These are phyloP conservation scores for Heterobasidion occidentale DNA, from an alignment of 1,284 basidiomycete genomes.

Conservation along the genomic window DNA sequence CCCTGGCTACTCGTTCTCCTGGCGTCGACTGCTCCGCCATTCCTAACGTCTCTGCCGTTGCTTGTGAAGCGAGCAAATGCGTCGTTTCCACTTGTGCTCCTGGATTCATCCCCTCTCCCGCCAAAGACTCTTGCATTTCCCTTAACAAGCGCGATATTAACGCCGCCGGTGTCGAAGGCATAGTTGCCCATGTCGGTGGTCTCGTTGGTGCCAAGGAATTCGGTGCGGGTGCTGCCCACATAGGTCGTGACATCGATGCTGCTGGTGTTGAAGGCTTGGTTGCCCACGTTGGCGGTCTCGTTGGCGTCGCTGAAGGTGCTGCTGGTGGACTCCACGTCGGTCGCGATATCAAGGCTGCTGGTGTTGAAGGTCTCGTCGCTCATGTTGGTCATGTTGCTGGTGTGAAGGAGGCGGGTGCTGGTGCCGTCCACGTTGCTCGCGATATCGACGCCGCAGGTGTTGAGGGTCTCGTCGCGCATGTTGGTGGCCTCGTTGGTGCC, in stretches of 20 bases:
- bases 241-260: constrained; percentile 4
- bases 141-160: not conserved
- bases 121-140: not conserved
- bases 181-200: not conserved
- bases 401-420: constrained; percentile 1
- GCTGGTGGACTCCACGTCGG: not conserved
- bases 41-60: constrained; percentile 2
- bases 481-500: not conserved
- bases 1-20: not conserved
- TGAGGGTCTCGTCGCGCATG: not conserved
- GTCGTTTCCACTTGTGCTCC: not conserved
- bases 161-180: constrained; percentile 1
- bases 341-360: not conserved
- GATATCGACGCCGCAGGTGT: not conserved
- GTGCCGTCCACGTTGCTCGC: not conserved
- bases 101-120: not conserved
- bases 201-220: constrained; percentile 2
- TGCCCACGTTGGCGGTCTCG: not conserved
- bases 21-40: constrained; percentile 5
- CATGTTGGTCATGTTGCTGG: not conserved
- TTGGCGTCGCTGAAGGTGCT: constrained; percentile 2
- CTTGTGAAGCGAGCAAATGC: constrained; percentile 1
- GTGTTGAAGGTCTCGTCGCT: not conserved
- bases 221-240: not conserved
- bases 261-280: not conserved